Conservation (phyloP, 2,329 filamentous ascomycete species). For the Nemania serpens region DNA sequence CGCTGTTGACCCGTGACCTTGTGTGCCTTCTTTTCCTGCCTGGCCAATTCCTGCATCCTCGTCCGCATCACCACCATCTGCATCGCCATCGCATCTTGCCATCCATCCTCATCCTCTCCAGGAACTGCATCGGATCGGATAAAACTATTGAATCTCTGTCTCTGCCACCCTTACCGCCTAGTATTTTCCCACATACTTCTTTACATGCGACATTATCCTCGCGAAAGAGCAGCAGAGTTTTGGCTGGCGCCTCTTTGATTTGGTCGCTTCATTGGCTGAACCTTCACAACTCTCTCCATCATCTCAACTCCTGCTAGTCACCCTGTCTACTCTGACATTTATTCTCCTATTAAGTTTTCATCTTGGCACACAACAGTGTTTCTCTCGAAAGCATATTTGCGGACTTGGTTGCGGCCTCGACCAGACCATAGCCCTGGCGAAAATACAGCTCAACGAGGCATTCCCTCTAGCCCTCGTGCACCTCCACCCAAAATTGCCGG, state of each 20-base stretch:
- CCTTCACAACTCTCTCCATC: neutral
- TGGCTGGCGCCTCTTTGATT: neutral
- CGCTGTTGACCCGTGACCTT: neutral
- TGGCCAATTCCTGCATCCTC: neutral
- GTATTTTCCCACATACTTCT: neutral
- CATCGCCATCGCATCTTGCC: neutral
- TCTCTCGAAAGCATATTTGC: too few relatives aligned
- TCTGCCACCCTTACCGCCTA: neutral
- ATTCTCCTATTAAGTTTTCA: too few relatives aligned
- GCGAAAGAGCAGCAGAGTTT: neutral
- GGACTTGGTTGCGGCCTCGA: neutral
- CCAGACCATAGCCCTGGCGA: neutral
- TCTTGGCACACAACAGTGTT: neutral
- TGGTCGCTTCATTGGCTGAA: neutral
- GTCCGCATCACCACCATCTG: neutral
- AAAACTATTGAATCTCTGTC: neutral
- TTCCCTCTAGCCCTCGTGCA: neutral
- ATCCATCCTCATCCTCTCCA: too few relatives aligned
- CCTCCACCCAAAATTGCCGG: neutral
- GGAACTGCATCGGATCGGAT: neutral
- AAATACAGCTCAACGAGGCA: neutral
- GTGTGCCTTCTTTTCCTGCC: neutral
- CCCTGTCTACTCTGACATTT: too few relatives aligned
- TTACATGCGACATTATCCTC: neutral
- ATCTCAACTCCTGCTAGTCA: neutral